These are phyloP conservation scores for Coccomyxa sp. DNA, from an alignment of 139 green algal genomes.

Conservation along the genomic window DNA sequence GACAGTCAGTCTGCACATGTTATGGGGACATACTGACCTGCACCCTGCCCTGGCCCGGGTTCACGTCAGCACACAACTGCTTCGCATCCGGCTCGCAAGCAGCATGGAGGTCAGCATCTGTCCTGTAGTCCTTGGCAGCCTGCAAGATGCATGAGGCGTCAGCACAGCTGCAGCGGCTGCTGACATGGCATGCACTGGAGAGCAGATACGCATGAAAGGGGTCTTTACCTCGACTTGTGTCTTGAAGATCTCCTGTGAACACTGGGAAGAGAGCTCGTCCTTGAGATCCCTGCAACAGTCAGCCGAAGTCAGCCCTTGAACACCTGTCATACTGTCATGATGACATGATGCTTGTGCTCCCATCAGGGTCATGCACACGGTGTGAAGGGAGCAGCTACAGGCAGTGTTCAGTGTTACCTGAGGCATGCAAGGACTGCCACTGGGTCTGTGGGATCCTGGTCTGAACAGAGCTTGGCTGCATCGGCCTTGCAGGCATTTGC, in stretches of 20 bases:
- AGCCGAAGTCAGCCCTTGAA: no score
- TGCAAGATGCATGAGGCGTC: conserved; percentile 3
- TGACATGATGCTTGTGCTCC: no score
- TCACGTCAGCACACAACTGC: conserved; percentile 49
- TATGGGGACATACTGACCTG: no score
- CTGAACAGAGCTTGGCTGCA: conserved; percentile 57
- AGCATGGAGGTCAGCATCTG: conserved; percentile 54
- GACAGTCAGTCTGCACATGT: no score
- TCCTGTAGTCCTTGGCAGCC: conserved; percentile 58
- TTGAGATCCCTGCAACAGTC: conserved; percentile 42
- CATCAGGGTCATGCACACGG: no score
- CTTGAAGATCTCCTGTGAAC: conserved; percentile 55
- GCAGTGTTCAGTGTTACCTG: conserved; percentile 13
- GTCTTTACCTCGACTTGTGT: conserved; percentile 32
- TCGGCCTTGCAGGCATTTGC: conserved; percentile 68
- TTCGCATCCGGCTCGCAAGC: conserved; percentile 48
- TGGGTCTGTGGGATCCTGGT: conserved; percentile 25
- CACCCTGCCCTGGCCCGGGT: conserved; percentile 43
- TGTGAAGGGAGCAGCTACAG: not conserved
- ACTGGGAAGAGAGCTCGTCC: conserved; percentile 37
- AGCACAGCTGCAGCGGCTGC: not conserved
- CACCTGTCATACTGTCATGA: no score
- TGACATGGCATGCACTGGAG: not conserved
- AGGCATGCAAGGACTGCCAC: conserved; percentile 66
- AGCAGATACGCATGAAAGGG: not conserved